phyloP scores from a whole-genome alignment of 2,329 filamentous ascomycete genomes.

The Rosellinia necatrix region DNA sequence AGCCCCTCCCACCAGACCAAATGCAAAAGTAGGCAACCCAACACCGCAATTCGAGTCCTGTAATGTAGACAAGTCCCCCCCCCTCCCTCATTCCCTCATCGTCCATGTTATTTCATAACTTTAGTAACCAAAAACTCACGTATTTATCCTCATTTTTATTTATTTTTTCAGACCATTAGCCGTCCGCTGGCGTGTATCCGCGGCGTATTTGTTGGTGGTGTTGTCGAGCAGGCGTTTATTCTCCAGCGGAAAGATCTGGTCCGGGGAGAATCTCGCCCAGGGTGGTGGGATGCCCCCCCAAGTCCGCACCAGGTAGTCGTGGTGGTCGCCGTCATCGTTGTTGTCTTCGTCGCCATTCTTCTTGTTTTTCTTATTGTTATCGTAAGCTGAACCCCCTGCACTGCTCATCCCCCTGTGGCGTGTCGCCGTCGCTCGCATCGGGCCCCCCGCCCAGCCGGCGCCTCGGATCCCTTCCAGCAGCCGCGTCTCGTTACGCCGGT shows the following conservation, averaged over 20 bases:
- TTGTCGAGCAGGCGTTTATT: constrained; percentile 6
- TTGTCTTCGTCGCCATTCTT: too few relatives aligned
- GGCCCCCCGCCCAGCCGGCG: not conserved
- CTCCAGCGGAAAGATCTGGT: constrained; percentile 7
- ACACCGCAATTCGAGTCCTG: not conserved
- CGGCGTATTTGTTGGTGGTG: constrained; percentile 12
- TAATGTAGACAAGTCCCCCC: not conserved
- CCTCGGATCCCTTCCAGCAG: constrained; percentile 1
- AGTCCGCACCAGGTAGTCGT: too few relatives aligned
- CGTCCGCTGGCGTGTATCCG: not conserved
- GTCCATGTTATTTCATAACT: not conserved
- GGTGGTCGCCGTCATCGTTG: not conserved
- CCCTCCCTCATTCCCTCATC: too few relatives aligned
- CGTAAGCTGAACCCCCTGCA: not conserved
- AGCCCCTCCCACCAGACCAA: not conserved
- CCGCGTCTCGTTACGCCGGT: constrained; percentile 12
- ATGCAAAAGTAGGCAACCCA: not conserved
- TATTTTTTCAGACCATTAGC: too few relatives aligned
- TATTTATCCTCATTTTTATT: not conserved
- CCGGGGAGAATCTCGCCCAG: constrained; percentile 10
- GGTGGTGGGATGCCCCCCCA: not conserved
- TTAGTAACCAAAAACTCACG: not conserved
- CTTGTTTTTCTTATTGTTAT: too few relatives aligned
- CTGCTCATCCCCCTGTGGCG: not conserved
- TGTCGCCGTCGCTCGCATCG: not conserved